phyloP scores from a whole-genome alignment of 129 eudicot genomes.

The Saposhnikovia divaricata region DNA sequence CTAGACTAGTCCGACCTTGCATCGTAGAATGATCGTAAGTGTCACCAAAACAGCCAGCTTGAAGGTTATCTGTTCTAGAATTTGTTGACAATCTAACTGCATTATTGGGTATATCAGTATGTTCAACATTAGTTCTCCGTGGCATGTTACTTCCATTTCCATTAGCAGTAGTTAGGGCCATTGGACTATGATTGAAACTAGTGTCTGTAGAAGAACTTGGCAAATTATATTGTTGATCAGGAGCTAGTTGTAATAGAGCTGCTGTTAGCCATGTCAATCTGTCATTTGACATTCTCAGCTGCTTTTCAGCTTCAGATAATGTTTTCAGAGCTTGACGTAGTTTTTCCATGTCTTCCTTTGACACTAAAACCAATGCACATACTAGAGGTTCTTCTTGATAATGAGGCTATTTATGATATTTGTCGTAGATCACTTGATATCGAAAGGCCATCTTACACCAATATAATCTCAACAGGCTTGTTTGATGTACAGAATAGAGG shows the following conservation, averaged over 20 bases:
- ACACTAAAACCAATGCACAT: slow-evolving; percentile 35
- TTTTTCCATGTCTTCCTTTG: slow-evolving; percentile 91
- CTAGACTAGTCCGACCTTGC: slow-evolving; percentile 26
- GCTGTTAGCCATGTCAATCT: slow-evolving; percentile 92
- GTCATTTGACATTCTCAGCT: slow-evolving; percentile 86
- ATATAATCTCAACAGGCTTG: too few species aligned
- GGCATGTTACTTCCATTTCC: slow-evolving; percentile 30
- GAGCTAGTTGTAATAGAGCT: slow-evolving; percentile 91
- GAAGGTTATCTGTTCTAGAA: slow-evolving; percentile 21
- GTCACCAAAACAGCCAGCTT: slow-evolving; percentile 34
- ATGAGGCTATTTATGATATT: too few species aligned
- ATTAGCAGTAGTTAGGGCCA: slow-evolving; percentile 25
- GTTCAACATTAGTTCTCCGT: slow-evolving; percentile 54
- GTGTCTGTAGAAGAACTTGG: slow-evolving; percentile 74
- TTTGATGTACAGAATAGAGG: too few species aligned
- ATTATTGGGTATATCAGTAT: slow-evolving; percentile 28
- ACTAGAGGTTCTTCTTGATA: too few species aligned
- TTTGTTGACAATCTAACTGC: slow-evolving; percentile 31
- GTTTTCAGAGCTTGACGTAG: slow-evolving; percentile 88
- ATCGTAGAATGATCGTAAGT: slow-evolving; percentile 9
- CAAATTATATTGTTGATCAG: slow-evolving; percentile 81
- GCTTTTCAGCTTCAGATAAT: slow-evolving; percentile 97
- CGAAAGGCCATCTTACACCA: too few species aligned
- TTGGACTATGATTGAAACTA: slow-evolving; percentile 60
- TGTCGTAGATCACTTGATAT: too few species aligned